These are phyloP conservation scores for Prunus armeniaca DNA, from an alignment of 306 rosid species.

Conservation along the genomic window DNA sequence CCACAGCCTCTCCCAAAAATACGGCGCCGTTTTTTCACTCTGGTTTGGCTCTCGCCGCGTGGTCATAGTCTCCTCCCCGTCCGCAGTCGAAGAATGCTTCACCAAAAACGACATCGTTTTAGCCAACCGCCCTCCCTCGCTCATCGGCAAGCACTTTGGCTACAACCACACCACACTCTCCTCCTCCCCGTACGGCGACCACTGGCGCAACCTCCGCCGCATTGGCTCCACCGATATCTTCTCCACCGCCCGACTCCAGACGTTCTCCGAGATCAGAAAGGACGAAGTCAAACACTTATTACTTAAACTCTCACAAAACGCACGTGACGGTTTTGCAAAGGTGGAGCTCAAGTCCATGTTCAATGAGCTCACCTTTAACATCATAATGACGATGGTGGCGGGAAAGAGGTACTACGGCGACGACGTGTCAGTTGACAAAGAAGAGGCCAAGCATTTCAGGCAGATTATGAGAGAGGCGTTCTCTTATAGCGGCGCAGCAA, in stretches of 20 bases:
- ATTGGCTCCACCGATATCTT: slow-evolving; percentile 56
- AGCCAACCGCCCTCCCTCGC: slow-evolving; percentile 47
- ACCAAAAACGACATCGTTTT: slow-evolving; percentile 38
- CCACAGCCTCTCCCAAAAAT: slow-evolving; percentile 37
- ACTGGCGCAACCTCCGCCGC: slow-evolving; percentile 36
- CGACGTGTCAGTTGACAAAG: background rate
- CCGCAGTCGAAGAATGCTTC: slow-evolving; percentile 38
- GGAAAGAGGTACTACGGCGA: slow-evolving; percentile 62
- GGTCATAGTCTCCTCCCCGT: slow-evolving; percentile 47
- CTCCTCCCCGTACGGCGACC: slow-evolving; percentile 55
- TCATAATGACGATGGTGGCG: slow-evolving; percentile 59
- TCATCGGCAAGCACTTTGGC: slow-evolving; percentile 32
- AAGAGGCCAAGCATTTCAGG: slow-evolving; percentile 46
- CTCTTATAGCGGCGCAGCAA: slow-evolving; percentile 17
- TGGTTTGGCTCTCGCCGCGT: slow-evolving; percentile 38
- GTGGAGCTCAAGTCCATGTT: slow-evolving; percentile 43
- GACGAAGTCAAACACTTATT: slow-evolving; percentile 46
- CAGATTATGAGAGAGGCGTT: slow-evolving; percentile 32
- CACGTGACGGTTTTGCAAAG: slow-evolving; percentile 13
- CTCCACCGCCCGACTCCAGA: slow-evolving; percentile 40
- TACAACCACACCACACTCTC: slow-evolving; percentile 41
- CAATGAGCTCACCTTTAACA: slow-evolving; percentile 53
- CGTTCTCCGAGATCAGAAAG: slow-evolving; percentile 28
- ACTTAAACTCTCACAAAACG: slow-evolving; percentile 20
- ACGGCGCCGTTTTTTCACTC: slow-evolving; percentile 43